phyloP scores from a whole-genome alignment of 83 land plant genomes.

The Picea mariana region DNA sequence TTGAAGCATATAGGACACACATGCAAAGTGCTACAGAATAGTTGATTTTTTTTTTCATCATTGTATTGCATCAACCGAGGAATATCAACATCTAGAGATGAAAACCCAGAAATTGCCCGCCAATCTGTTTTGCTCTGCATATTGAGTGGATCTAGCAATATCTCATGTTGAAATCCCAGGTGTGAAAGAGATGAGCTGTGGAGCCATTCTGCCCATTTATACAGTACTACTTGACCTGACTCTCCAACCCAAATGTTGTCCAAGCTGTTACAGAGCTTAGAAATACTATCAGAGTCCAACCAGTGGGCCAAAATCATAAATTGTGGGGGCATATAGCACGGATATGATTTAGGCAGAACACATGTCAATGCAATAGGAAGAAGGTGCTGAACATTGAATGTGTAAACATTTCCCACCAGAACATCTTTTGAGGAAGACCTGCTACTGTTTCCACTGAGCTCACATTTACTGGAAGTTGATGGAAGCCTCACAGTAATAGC shows the following conservation, averaged over 20 bases:
- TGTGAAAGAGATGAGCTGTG: too few species aligned
- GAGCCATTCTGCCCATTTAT: too few species aligned
- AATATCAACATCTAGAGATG: too few species aligned
- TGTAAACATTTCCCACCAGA: constrained; percentile 35
- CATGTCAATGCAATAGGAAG: constrained; percentile 63
- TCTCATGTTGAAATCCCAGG: too few species aligned
- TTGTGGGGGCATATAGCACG: constrained; percentile 50
- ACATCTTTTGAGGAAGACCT: not conserved
- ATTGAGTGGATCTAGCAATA: too few species aligned
- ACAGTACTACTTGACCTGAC: too few species aligned
- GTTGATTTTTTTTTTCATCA: too few species aligned
- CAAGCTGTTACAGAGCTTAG: constrained; percentile 41
- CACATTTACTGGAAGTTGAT: constrained; percentile 20
- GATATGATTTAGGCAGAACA: constrained; percentile 61
- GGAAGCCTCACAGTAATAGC: constrained; percentile 36
- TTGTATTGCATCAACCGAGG: too few species aligned
- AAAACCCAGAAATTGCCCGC: too few species aligned
- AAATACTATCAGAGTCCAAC: constrained; percentile 47
- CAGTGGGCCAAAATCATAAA: constrained; percentile 48
- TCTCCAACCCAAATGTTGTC: constrained; percentile 59
- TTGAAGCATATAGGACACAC: too few species aligned
- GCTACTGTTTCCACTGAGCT: not conserved
- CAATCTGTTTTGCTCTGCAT: too few species aligned
- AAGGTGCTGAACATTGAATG: constrained; percentile 53
- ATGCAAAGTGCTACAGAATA: too few species aligned